These are phyloP conservation scores for Cunninghamia lanceolata DNA, from an alignment of 75 land plant species.

Conservation along the genomic window DNA sequence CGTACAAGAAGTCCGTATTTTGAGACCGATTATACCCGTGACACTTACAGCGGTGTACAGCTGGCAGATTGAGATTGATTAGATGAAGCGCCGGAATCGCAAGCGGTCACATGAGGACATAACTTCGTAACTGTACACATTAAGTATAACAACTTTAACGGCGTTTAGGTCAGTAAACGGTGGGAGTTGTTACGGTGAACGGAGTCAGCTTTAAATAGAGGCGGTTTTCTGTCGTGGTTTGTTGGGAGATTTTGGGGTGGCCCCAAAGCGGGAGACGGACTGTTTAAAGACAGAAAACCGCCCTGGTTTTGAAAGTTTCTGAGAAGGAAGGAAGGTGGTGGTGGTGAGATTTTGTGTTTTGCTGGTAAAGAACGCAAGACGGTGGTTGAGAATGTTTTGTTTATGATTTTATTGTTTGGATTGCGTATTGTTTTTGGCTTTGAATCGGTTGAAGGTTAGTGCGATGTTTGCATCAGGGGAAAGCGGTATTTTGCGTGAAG, in stretches of 20 bases:
- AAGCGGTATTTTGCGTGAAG: background rate
- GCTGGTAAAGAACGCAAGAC: background rate
- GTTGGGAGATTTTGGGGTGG: background rate
- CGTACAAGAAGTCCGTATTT: background rate
- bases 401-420: background rate
- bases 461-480: background rate
- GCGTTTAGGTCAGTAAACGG: background rate
- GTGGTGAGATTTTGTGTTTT: background rate
- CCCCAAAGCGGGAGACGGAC: background rate
- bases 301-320: background rate
- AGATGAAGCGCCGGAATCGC: background rate
- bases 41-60: background rate
- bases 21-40: background rate
- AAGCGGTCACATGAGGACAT: background rate
- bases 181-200: background rate
- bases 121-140: background rate
- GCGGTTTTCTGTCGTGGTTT: background rate
- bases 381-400: background rate
- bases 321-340: background rate
- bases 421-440: background rate
- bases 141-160: background rate
- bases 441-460: background rate
- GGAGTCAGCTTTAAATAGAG: background rate
- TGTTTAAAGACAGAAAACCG: background rate
- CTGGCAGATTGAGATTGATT: background rate